Base-by-base conservation (phyloP, 257 asterid genomes). In the Solanum rostratum region DNA sequence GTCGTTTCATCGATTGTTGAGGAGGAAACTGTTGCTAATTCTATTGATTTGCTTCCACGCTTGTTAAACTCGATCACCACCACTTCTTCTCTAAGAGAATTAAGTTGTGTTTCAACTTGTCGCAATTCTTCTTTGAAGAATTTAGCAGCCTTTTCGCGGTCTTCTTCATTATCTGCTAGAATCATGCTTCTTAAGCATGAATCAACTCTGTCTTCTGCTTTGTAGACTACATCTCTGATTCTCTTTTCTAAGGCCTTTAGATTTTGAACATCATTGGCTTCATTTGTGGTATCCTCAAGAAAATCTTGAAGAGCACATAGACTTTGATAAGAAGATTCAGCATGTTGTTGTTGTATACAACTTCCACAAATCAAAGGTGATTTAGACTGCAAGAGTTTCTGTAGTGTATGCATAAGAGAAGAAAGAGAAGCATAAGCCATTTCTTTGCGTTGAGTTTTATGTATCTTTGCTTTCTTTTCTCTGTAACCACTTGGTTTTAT, bases 341-440 rank as follows among this genome's bases (percentile, higher is more conserved):
- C 19, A 62, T 62, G 39, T 24, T 60, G 22, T 18, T 86, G 73
- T 60, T 83, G 30, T 68, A 37, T 52, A 2, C 10, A 29, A 11
- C 41, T 53, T 79, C 29, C 22, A 82, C 30, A 65, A 59, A 52
- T 52, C 6, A 55, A 73, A 24, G 18, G 16, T 6, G 33, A 15
- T 19, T 86, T 84, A 19, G 87, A 30, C 18, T 76, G 86, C n/a
- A 74, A 84, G 45, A 86, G 50, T 19, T 83, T 46, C 57, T 86
- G 82, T 0, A 88, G 84, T 4, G 79, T 46, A 1, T 80, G 74
- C 78, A 76, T 39, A 85, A 88, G 88, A 41, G 91, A 88, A 79
- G 84, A 85, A 20, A 85, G 62, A 84, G 88, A 78, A 57, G 86
- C 85, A 60, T 86, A 86, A 12, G 87, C 84, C 24, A 87, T 84